Evolutionary conservation across 2,329 filamentous ascomycete genomes (phyloP), one percentile per base, ranked within the genome.

Genomic region (Stachybotrys elegans): DNA sequence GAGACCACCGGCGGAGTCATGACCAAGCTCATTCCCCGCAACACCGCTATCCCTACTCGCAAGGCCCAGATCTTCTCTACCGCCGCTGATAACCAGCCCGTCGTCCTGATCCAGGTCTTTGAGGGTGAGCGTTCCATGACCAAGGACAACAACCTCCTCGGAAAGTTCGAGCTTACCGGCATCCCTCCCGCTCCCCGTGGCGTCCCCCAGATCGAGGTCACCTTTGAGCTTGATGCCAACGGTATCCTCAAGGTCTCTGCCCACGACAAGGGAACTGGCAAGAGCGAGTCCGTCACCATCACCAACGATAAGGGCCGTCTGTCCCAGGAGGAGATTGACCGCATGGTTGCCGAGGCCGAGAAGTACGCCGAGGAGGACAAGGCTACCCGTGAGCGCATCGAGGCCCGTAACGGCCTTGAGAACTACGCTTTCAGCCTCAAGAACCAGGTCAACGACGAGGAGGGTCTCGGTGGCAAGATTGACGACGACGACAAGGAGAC

Each of bases 251-350:
- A 94, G 79, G 93, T 98, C 51, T 88, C 87, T 54, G 93, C 93
- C 55, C 84, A 87, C 62, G 93, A 98, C 73, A 97, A 97, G 86
- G 93, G 91, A 66, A 96, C 92, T 60, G 93, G 93, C 70, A 96
- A 97, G 81, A 83, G 81, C 51, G 90, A 98, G 79, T 90, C 86
- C 52, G 97, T 98, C 70, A 97, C 93, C 59, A 98, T 98, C 67
- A 97, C 87, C 75, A 97, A 98, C 76, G 93, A 98, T 76, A 97
- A 97, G 84, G 93, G 93, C 57, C 92, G 93, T 68, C 85, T 98
- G 42, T 90, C 86, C 59, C 86, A 86, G 62, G 93, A 98, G 58
- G 93, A 98, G 71, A 98, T 98, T 59, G 92, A 97, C 71, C 93
- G 93, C 70, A 98, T 98, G 93, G 90, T 98, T 53, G 84, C 86